These are phyloP conservation scores for Calonectria honghensis DNA, from an alignment of 2,329 filamentous ascomycete species.

Conservation along the genomic window DNA sequence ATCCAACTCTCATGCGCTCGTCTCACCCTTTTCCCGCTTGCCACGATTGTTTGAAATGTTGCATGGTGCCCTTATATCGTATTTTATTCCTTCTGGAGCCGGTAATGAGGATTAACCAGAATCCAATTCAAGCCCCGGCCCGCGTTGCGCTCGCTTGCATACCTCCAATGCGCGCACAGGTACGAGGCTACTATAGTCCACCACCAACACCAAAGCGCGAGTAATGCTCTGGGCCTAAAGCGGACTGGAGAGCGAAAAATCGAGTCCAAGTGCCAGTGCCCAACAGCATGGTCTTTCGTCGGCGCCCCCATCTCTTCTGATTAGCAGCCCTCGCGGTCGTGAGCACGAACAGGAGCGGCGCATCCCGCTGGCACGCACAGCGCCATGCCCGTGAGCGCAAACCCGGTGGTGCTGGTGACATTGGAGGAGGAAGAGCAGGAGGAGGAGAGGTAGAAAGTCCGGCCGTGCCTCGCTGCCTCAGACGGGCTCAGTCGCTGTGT, in stretches of 20 bases:
- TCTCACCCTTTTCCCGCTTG: background rate
- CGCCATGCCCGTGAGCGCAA: constrained; percentile 19
- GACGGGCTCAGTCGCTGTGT: constrained; percentile 20
- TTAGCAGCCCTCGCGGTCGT: background rate
- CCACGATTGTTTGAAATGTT: constrained; percentile 4
- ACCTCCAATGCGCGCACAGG: constrained; percentile 23
- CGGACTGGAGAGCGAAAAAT: constrained; percentile 9
- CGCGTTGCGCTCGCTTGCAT: constrained; percentile 21
- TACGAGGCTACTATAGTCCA: constrained; percentile 8
- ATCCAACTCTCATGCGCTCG: constrained; percentile 26
- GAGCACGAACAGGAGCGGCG: constrained; percentile 30
- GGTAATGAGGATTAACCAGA: constrained; percentile 26
- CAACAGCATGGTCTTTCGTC: background rate
- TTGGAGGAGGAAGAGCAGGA: background rate
- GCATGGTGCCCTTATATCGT: constrained; percentile 14
- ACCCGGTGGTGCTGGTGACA: no score
- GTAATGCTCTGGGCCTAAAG: constrained; percentile 20
- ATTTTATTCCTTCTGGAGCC: constrained; percentile 23
- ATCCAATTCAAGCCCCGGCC: constrained; percentile 10
- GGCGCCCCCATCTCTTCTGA: constrained; percentile 1
- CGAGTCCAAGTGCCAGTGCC: constrained; percentile 9
- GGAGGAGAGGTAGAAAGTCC: background rate
- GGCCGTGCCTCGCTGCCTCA: constrained; percentile 16
- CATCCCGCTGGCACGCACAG: constrained; percentile 22
- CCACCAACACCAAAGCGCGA: constrained; percentile 15